Percentiles rank a stretch among this genome's conserved stretches.
These are phyloP conservation scores for Cyphellophora attinorum DNA, from an alignment of 2,329 filamentous ascomycete species.

Conservation along the genomic window DNA sequence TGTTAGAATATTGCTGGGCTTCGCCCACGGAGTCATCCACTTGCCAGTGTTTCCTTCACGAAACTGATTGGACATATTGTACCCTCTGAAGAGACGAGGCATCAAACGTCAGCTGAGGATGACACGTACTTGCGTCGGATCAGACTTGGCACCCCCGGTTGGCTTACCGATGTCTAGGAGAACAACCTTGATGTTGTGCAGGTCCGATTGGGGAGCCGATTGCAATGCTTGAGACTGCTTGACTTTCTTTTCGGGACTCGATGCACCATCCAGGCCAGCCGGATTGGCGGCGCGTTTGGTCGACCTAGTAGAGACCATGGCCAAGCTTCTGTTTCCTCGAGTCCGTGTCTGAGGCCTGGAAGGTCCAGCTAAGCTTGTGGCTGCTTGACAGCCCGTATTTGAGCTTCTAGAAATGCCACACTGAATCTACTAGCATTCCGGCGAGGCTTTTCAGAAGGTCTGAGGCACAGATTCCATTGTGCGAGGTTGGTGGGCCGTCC, in stretches of 20 bases:
- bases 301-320: slow-evolving; percentile 8
- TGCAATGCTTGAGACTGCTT: not conserved
- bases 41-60: slow-evolving; percentile 15
- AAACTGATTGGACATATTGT: slow-evolving; percentile 16
- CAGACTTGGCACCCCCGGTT: not conserved
- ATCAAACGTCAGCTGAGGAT: too few relatives aligned
- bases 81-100: slow-evolving; percentile 10
- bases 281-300: slow-evolving; percentile 8
- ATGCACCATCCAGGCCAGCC: slow-evolving; percentile 2
- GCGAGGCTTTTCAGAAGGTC: too few relatives aligned
- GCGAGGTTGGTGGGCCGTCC: too few relatives aligned
- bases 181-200: slow-evolving; percentile 4
- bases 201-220: not conserved
- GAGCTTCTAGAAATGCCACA: too few relatives aligned
- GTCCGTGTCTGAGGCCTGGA: too few relatives aligned
- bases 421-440: too few relatives aligned
- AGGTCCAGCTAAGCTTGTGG: too few relatives aligned
- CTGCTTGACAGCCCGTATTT: too few relatives aligned
- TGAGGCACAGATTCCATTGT: too few relatives aligned
- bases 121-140: not conserved
- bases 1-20: not conserved
- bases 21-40: not conserved
- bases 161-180: slow-evolving; percentile 9
- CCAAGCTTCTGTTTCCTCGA: too few relatives aligned
- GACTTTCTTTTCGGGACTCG: slow-evolving; percentile 1